phyloP scores from a whole-genome alignment of 306 rosid genomes.

The Vigna hirtella region DNA sequence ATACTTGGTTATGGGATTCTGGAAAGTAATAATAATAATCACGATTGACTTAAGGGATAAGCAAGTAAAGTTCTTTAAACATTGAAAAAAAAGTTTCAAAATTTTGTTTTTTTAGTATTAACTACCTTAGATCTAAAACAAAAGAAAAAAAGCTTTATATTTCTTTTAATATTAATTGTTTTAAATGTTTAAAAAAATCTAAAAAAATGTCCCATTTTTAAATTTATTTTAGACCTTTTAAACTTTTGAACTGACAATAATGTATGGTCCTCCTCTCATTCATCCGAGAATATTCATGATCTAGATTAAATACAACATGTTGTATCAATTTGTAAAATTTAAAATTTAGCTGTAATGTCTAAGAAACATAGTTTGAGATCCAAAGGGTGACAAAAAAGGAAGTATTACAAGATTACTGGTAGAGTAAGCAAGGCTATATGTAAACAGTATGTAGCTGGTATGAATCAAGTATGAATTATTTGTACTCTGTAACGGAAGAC shows the following conservation, averaged over 20 bases:
- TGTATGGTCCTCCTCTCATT: neutral
- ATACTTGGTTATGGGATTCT: neutral
- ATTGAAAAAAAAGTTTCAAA: too few species aligned
- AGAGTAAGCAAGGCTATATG: neutral
- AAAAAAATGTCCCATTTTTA: too few species aligned
- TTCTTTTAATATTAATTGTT: too few species aligned
- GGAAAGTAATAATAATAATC: too few species aligned
- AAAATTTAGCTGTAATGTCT: neutral
- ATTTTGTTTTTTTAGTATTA: too few species aligned
- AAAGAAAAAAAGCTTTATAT: too few species aligned
- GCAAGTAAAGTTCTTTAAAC: too few species aligned
- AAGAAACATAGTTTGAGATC: neutral
- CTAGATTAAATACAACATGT: neutral
- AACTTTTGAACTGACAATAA: too few species aligned
- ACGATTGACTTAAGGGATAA: too few species aligned
- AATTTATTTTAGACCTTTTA: too few species aligned
- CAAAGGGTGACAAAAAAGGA: neutral
- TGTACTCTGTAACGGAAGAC: constrained; percentile 1
- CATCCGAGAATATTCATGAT: neutral
- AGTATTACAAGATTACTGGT: neutral
- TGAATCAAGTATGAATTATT: constrained; percentile 5
- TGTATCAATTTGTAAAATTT: neutral
- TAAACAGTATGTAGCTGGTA: neutral
- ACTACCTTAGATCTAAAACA: too few species aligned
- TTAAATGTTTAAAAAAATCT: too few species aligned